These are phyloP conservation scores for Heracleum sosnowskyi DNA, from an alignment of 129 eudicot genomes.

Conservation along the genomic window DNA sequence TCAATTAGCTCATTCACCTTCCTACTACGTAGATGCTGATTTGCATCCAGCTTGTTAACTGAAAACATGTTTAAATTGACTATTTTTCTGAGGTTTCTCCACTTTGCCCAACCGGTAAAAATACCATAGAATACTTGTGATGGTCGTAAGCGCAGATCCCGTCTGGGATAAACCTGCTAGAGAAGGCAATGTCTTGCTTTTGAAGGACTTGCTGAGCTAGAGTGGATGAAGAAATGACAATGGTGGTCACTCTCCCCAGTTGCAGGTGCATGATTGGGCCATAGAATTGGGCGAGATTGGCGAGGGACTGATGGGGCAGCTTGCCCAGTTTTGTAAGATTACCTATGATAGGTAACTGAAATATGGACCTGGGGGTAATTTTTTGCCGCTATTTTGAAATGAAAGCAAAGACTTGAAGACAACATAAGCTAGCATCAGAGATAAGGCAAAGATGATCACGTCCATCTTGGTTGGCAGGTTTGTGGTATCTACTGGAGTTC, in stretches of 20 bases:
- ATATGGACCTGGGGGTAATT: conserved; percentile 23
- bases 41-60: conserved; percentile 30
- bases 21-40: conserved; percentile 23
- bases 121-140: conserved; percentile 22
- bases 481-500: background rate
- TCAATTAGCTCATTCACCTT: conserved; percentile 44
- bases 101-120: conserved; percentile 37
- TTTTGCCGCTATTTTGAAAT: background rate
- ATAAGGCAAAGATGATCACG: background rate
- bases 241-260: conserved; percentile 14
- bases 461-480: background rate
- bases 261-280: conserved; percentile 28
- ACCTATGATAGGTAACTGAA: conserved; percentile 20
- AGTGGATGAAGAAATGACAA: conserved; percentile 20
- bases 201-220: conserved; percentile 20
- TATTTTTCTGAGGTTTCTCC: conserved; percentile 43
- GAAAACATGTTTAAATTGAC: conserved; percentile 32
- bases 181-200: conserved; percentile 22
- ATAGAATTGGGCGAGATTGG: conserved; percentile 12
- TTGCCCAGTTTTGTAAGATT: conserved; percentile 18
- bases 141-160: conserved; percentile 32
- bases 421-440: background rate
- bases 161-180: conserved; percentile 5
- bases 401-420: background rate
- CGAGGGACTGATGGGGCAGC: conserved; percentile 22